Conservation (phyloP, 352 stramenopile genomes). For the Pythium oligandrum region DNA sequence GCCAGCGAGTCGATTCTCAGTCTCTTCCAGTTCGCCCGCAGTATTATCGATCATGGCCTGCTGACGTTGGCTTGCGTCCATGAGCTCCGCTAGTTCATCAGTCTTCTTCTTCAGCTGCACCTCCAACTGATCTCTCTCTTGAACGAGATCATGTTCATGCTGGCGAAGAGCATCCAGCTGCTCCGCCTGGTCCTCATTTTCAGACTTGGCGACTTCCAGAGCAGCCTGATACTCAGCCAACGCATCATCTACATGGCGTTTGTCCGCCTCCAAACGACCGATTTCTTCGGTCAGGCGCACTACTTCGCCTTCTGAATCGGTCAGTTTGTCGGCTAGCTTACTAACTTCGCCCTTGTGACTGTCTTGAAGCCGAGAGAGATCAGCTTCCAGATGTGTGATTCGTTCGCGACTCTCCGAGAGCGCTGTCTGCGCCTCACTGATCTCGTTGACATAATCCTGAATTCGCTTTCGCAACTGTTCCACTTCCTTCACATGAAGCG, state of each 20-base stretch:
- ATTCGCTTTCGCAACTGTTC: conserved; percentile 31
- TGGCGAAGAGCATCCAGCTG: not conserved
- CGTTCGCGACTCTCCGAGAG: conserved; percentile 30
- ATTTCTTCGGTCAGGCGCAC: conserved; percentile 29
- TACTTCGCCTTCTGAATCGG: conserved; percentile 33
- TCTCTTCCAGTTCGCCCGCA: conserved; percentile 9
- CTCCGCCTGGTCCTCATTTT: not conserved
- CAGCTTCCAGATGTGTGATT: conserved; percentile 32
- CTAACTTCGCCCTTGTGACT: conserved; percentile 35
- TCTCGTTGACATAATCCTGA: conserved; percentile 34
- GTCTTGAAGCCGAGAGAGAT: conserved; percentile 26
- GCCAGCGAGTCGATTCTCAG: not conserved
- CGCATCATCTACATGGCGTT: conserved; percentile 26
- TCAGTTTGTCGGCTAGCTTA: conserved; percentile 36
- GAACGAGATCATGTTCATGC: not conserved
- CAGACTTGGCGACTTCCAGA: not conserved
- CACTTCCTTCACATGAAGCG: conserved; percentile 36
- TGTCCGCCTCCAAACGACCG: conserved; percentile 28
- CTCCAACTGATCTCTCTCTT: not conserved
- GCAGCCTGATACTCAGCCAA: not conserved
- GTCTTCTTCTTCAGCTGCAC: not conserved
- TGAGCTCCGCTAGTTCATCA: conserved; percentile 9
- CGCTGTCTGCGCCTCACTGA: conserved; percentile 30
- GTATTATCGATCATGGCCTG: conserved; percentile 2
- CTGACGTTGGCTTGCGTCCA: conserved; percentile 1